phyloP scores from a whole-genome alignment of 345 rosid species.

The Salix brachista region DNA sequence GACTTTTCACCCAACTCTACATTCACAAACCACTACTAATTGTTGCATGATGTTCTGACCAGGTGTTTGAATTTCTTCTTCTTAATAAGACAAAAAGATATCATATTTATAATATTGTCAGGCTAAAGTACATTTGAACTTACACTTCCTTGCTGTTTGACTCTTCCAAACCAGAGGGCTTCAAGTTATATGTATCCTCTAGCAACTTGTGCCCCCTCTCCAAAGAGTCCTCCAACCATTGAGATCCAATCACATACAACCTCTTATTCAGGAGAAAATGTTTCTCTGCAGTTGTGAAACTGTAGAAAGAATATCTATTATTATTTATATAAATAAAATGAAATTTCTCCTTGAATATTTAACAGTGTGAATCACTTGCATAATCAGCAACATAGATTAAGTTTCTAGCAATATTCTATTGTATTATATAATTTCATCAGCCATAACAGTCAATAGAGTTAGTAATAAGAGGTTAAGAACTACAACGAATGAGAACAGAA shows the following conservation, averaged over 20 bases:
- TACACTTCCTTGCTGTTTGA: conserved; percentile 39
- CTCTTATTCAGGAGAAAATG: conserved; percentile 38
- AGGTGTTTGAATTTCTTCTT: no score
- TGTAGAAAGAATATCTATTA: conserved; percentile 12
- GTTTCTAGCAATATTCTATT: no score
- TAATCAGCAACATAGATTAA: no score
- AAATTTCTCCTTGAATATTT: not conserved
- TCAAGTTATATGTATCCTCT: conserved; percentile 64
- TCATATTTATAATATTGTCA: not conserved
- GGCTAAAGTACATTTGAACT: conserved; percentile 21
- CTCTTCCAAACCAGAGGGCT: conserved; percentile 42
- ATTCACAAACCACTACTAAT: no score
- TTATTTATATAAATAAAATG: not conserved
- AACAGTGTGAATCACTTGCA: not conserved
- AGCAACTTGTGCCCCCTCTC: conserved; percentile 46
- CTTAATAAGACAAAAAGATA: no score
- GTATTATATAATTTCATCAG: no score
- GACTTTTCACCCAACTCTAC: no score
- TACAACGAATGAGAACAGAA: no score
- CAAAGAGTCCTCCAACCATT: conserved; percentile 79
- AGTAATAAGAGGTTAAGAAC: no score
- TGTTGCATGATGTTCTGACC: no score
- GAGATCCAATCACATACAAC: conserved; percentile 53
- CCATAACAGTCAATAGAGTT: no score
- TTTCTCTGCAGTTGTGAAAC: conserved; percentile 50